Evolutionary conservation across 805 yeast species (phyloP), one percentile per base, ranked within the genome.

Genomic region (Pichia phayaonensis): DNA sequence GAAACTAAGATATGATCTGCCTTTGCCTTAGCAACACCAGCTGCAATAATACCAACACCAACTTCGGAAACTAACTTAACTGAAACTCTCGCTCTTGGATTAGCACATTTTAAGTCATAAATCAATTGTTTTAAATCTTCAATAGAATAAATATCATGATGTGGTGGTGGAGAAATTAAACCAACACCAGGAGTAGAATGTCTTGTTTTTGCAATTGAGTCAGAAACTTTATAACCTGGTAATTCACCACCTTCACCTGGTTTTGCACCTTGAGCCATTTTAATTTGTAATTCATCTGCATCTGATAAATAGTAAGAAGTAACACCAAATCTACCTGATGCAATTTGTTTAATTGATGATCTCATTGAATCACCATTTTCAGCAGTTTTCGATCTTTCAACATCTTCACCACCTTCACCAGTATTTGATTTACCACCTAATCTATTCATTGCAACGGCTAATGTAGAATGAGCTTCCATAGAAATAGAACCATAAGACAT

Each of bases 231-330:
- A 72, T 86, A 86, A 53, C 96, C 96, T 38, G 97, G 97, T 59
- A 90, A 76, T 71, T 94, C 98, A 77, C 99, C 99, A 77, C 99
- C 99, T 75, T 94, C 98, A 74, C 98, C 99, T 12, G 98, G 98
- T 72, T 92, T 92, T 49, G 99, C 99, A 72, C 99, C 98, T 72
- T 92, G 99, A 11, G 98, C 98, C 90, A 92, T 90, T 73, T 92
- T 92, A 69, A 92, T 94, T 72, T 92, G 99, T 56, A 92, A 81
- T 73, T 92, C 98, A 63, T 92, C 98, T 42, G 98, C 96, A 71
- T 92, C 98, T 38, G 97, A 82, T 61, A 92, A 75, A 68, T 94
- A 92, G 70, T 84, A 81, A 3, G 97, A 89, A 4, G 99, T 92
- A 47, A 92, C 99, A 75, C 99, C 99, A 63, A 92, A 92, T 71